Evolutionary conservation across 2,329 filamentous ascomycete species (phyloP), one percentile per base, ranked within the genome.

Genomic region (Colletotrichum lini): DNA sequence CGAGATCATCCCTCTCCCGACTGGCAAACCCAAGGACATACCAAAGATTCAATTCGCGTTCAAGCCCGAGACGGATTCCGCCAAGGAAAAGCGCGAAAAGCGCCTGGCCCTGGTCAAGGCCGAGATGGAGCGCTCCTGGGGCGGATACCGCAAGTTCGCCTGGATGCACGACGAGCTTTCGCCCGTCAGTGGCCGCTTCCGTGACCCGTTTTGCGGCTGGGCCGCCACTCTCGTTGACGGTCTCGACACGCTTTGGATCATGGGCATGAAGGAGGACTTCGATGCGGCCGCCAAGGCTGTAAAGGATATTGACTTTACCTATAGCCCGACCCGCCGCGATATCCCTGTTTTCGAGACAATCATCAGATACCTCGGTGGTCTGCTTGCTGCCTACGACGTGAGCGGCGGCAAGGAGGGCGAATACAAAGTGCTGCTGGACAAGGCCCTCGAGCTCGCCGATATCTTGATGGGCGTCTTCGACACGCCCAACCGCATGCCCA

Each of bases 341-440:
- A 96, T 98, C 56, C 95, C 94, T n/a, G 87, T 97, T 9, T 98
- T 98, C 76, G 95, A 98, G 82, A 97, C 95, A 0, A 94, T 92
- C 13, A 98, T 98, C 78, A 90, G 96, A 62, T 98, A 98, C 77
- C 86, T 98, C 5, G 96, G 96, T 42, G 96, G 96, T 1, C 84
- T 98, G 53, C 78, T 98, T 52, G 91, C 91, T 49, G 95, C 95
- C 8, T 98, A 96, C 79, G 96, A 98, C 82, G 87, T 98, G 67
- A 95, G 93, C 63, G 92, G 89, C 21, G 90, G 88, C 8, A 76
- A 82, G 47, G 76, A 81, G 9, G 85, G 86, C 47, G 77, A 83
- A 16, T 92, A 97, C 76, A 82, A 87, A 23, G 85, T 92, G 30
- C 85, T 97, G 13, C 85, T 97, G 42, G 89, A 91, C 65, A 96